Evolutionary conservation across 768 basidiomycete species (phyloP).

Genomic region (Russula griseocarnosa): DNA sequence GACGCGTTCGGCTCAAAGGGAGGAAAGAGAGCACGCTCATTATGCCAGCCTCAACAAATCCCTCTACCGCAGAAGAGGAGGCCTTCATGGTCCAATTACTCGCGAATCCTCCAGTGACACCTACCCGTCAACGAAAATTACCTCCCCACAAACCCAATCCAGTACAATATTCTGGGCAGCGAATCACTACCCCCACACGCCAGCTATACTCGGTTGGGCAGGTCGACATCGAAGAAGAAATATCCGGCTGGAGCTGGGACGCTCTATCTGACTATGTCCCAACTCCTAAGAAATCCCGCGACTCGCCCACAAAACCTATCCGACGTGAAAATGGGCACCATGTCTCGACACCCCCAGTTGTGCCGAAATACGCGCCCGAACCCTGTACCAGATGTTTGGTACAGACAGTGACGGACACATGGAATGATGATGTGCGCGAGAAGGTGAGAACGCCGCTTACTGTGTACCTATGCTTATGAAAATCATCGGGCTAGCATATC

Average conservation of each 20-base stretch:
- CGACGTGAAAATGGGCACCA: not conserved
- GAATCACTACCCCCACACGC: not conserved
- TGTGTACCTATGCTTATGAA: not conserved
- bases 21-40: no score
- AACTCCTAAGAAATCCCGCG: slow-evolving; percentile 23
- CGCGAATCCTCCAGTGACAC: slow-evolving; percentile 36
- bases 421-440: slow-evolving; percentile 10
- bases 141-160: slow-evolving; percentile 7
- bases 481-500: slow-evolving; percentile 42
- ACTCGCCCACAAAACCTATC: slow-evolving; percentile 2
- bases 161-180: slow-evolving; percentile 4
- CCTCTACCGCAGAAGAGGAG: slow-evolving; percentile 47
- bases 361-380: slow-evolving; percentile 19
- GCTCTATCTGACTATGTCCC: slow-evolving; percentile 29
- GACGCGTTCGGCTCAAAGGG: slow-evolving; percentile 1
- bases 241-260: slow-evolving; percentile 28
- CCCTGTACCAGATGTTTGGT: slow-evolving; percentile 21
- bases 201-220: slow-evolving; percentile 19
- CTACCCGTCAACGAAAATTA: slow-evolving; percentile 21
- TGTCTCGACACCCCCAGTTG: not conserved
- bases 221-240: slow-evolving; percentile 16
- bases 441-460: slow-evolving; percentile 19
- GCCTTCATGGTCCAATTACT: slow-evolving; percentile 56
- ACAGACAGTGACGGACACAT: slow-evolving; percentile 7
- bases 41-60: slow-evolving; percentile 39